Percentiles rank a stretch among this genome's conserved stretches.
Evolutionary conservation across 805 yeast species (phyloP).

Genomic region (Lachancea cidri): DNA sequence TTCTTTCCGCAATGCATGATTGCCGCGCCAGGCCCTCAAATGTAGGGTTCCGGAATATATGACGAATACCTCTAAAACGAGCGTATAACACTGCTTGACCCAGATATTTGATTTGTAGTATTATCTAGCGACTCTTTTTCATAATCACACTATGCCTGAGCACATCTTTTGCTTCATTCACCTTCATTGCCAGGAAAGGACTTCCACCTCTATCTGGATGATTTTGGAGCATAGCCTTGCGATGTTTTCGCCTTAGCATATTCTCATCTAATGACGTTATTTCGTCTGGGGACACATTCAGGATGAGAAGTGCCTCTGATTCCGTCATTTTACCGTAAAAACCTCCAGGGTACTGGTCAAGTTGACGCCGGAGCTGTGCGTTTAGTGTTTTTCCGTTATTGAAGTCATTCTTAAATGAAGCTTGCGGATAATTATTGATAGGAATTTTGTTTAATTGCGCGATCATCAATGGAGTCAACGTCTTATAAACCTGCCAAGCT

Average conservation of each 20-base stretch:
- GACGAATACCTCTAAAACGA: too few species aligned
- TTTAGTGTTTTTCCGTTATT: constrained; percentile 14
- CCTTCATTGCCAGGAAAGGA: constrained; percentile 81
- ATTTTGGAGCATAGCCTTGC: constrained; percentile 78
- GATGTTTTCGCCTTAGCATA: constrained; percentile 69
- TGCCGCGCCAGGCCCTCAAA: too few species aligned
- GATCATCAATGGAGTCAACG: constrained; percentile 24
- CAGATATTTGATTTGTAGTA: too few species aligned
- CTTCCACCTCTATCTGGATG: constrained; percentile 97
- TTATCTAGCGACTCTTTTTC: too few species aligned
- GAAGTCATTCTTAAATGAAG: constrained; percentile 11
- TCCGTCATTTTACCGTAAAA: constrained; percentile 63
- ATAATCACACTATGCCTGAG: constrained; percentile 32
- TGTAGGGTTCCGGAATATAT: too few species aligned
- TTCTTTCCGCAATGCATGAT: too few species aligned
- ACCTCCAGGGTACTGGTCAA: constrained; percentile 48
- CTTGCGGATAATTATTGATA: constrained; percentile 9
- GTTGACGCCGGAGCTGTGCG: constrained; percentile 9
- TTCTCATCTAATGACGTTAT: constrained; percentile 44
- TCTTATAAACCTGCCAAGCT: constrained; percentile 29
- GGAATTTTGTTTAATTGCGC: constrained; percentile 26
- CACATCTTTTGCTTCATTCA: constrained; percentile 86
- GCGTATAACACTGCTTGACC: too few species aligned
- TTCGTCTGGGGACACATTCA: constrained; percentile 54
- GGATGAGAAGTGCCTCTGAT: constrained; percentile 60